Base-by-base conservation (phyloP, 345 rosid species). In the Turnera subulata region DNA sequence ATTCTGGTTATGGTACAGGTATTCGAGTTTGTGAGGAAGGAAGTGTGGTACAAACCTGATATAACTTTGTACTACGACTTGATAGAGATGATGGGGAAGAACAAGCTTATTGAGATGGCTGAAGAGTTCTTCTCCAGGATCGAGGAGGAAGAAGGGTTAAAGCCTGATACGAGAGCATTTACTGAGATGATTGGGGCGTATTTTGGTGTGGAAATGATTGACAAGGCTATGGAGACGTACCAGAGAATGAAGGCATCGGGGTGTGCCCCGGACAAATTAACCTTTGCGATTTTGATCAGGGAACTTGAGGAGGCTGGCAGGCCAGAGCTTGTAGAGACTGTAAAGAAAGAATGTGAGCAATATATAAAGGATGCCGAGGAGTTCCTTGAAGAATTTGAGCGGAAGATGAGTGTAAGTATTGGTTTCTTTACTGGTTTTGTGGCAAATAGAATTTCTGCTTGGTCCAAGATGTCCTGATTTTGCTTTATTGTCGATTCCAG, bases 171-270 rank as follows among this genome's bases (percentile, higher is more conserved):
- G 3, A 72, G 80, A 59, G 63, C 75, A 4, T 83, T 68, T 61
- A 75, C 76, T 7, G 89, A 83, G 73, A 74, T 83, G 85, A 78
- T 80, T 53, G 85, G 84, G 58, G 76, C 77, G 20, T 83, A 80
- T 64, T 52, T 80, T 5, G 56, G 59, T 17, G 74, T 60, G 61
- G 76, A 56, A 33, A 58, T 76, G 85, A 64, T 66, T 18, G 82
- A 74, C 21, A 76, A 78, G 76, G 89, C 89, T 33, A 73, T 83
- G 78, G 73, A 72, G 58, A 78, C 58, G 5, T 80, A 80, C 16
- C 65, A 52, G 42, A 56, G 26, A 19, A 69, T 80, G 70, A 83
- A 83, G 62, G 69, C 49, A 22, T 72, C 78, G 18, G 82, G 82
- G 9, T 75, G 84, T 65, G 23, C 29, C 6, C 85, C 85, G 0